These are phyloP conservation scores for Hyparrhenia diplandra DNA, from an alignment of 176 grass and related monocot species.

Conservation along the genomic window DNA sequence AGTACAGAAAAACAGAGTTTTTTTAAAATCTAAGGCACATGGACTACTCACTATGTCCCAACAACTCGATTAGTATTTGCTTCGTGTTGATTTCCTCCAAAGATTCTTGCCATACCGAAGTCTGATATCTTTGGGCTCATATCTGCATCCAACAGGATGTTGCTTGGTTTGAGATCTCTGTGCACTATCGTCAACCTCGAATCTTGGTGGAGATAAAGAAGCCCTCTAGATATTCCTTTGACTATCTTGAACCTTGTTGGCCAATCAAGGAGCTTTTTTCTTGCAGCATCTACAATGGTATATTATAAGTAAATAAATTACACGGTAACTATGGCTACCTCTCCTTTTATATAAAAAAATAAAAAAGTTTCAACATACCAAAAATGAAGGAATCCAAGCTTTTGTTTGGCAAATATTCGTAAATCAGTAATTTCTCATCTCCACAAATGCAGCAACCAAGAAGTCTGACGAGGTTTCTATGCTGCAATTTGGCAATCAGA, in stretches of 20 bases:
- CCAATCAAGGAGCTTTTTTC: slow-evolving; percentile 41
- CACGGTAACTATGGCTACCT: background rate
- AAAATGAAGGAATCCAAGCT: slow-evolving; percentile 42
- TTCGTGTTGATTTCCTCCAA: slow-evolving; percentile 36
- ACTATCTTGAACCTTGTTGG: slow-evolving; percentile 44
- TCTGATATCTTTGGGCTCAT: slow-evolving; percentile 72
- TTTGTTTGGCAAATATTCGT: slow-evolving; percentile 44
- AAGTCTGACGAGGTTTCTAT: slow-evolving; percentile 40
- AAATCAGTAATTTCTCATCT: slow-evolving; percentile 52
- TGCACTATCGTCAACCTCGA: slow-evolving; percentile 56
- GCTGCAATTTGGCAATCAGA: slow-evolving; percentile 44
- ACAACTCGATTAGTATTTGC: slow-evolving; percentile 52
- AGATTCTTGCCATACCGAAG: slow-evolving; percentile 66
- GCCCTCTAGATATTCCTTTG: slow-evolving; percentile 49
- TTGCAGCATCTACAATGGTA: slow-evolving; percentile 31
- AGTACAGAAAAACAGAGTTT: too few species aligned
- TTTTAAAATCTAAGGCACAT: background rate
- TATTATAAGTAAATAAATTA: slow-evolving; percentile 6
- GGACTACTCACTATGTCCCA: slow-evolving; percentile 40
- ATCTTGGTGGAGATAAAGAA: slow-evolving; percentile 66
- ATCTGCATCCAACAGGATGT: slow-evolving; percentile 43
- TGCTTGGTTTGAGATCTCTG: slow-evolving; percentile 52
- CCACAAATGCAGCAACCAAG: slow-evolving; percentile 41
- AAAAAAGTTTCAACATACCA: background rate
- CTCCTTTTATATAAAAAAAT: background rate